These are phyloP conservation scores for Clausena lansium DNA, from an alignment of 345 rosid species.

Conservation along the genomic window DNA sequence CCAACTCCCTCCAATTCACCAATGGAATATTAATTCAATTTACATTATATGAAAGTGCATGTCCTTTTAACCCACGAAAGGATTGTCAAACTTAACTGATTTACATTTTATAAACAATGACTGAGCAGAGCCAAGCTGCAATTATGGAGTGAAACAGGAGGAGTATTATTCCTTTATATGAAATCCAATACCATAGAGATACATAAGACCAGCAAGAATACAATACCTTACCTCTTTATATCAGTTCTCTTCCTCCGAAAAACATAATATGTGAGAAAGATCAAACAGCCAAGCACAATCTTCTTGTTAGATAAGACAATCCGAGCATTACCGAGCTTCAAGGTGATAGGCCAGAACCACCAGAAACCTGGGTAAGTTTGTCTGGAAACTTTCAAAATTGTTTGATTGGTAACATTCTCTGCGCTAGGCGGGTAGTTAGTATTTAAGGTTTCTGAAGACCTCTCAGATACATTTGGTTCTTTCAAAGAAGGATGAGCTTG, in stretches of 20 bases:
- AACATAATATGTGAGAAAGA: constrained; percentile 47
- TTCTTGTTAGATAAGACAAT: constrained; percentile 49
- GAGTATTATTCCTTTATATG: neutral
- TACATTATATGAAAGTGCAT: neutral
- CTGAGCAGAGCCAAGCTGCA: neutral
- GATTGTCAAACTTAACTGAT: neutral
- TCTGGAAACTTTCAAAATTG: constrained; percentile 40
- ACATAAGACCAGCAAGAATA: neutral
- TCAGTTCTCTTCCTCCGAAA: constrained; percentile 51
- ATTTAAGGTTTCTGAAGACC: constrained; percentile 22
- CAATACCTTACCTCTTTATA: constrained; percentile 44
- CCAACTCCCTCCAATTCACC: neutral
- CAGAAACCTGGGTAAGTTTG: constrained; percentile 33
- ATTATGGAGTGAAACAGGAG: neutral
- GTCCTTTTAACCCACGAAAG: neutral
- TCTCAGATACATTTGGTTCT: constrained; percentile 28
- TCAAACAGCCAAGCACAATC: constrained; percentile 52
- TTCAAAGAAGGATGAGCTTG: constrained; percentile 30
- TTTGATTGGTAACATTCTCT: constrained; percentile 25
- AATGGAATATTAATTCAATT: neutral
- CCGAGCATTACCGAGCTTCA: constrained; percentile 51
- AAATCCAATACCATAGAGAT: neutral
- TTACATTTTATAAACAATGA: neutral
- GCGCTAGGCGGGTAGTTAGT: constrained; percentile 20
- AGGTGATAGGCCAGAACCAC: constrained; percentile 58